phyloP scores from a whole-genome alignment of 768 basidiomycete genomes.

The Lyophyllum decastes region DNA sequence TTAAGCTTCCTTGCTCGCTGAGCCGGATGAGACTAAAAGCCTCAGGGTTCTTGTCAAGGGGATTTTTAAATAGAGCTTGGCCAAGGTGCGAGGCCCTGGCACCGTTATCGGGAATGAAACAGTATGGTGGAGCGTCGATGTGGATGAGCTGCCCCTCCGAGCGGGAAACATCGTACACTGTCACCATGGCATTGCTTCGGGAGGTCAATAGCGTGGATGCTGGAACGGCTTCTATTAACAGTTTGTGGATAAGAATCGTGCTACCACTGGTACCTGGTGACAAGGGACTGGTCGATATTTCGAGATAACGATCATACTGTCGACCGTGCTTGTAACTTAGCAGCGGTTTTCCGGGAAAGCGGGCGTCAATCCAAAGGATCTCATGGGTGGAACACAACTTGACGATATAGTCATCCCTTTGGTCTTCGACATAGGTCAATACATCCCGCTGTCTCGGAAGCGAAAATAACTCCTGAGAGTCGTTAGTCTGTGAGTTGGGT shows the following conservation, averaged over 20 bases:
- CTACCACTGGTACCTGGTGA: slow-evolving; percentile 30
- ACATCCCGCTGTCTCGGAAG: slow-evolving; percentile 33
- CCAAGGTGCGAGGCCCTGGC: slow-evolving; percentile 28
- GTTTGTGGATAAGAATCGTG: neutral
- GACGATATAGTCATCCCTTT: slow-evolving; percentile 42
- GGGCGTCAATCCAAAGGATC: slow-evolving; percentile 70
- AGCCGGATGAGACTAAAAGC: slow-evolving; percentile 45
- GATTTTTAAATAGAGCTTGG: slow-evolving; percentile 35
- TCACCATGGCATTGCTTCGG: slow-evolving; percentile 55
- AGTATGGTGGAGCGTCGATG: slow-evolving; percentile 44
- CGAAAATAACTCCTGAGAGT: slow-evolving; percentile 33
- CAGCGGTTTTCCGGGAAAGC: slow-evolving; percentile 57
- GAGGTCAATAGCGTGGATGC: slow-evolving; percentile 63
- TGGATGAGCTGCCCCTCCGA: slow-evolving; percentile 42
- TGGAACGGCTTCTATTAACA: slow-evolving; percentile 22
- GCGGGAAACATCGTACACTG: slow-evolving; percentile 63
- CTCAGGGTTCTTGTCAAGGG: slow-evolving; percentile 20
- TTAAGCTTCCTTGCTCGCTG: slow-evolving; percentile 47
- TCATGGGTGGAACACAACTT: slow-evolving; percentile 62
- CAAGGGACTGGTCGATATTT: slow-evolving; percentile 37
- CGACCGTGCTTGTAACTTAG: slow-evolving; percentile 64
- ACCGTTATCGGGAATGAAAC: slow-evolving; percentile 32
- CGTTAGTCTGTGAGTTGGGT: slow-evolving; percentile 27
- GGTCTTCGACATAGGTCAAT: slow-evolving; percentile 57
- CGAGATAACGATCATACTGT: slow-evolving; percentile 59